Percentiles rank a stretch among this genome's conserved stretches.
Conservation (phyloP, 164 flowering plant genomes). For the Stephania japonica region DNA sequence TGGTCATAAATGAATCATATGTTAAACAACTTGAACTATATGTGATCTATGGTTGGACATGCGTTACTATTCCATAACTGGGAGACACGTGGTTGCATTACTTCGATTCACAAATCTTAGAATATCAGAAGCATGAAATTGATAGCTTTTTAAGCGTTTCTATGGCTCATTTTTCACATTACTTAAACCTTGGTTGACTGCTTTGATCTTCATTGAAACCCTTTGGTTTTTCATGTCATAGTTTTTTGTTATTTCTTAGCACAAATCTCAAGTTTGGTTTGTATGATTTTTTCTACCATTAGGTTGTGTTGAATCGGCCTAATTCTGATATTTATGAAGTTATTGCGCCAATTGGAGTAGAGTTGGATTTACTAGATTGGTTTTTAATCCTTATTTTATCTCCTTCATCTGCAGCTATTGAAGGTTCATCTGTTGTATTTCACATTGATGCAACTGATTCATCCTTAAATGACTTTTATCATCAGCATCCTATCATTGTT, state of each 20-base stretch:
- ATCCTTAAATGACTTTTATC: conserved; percentile 31
- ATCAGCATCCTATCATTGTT: conserved; percentile 50
- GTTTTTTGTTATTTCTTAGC: neutral
- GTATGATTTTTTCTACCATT: neutral
- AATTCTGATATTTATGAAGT: neutral
- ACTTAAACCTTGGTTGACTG: neutral
- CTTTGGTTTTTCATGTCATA: neutral
- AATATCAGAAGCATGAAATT: neutral
- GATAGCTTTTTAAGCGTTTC: neutral
- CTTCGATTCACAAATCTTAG: neutral
- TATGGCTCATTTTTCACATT: no score
- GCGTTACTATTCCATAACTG: neutral
- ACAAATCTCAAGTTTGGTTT: neutral
- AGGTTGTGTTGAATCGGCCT: neutral
- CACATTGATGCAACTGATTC: conserved; percentile 35
- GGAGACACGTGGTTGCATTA: neutral
- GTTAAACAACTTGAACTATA: neutral
- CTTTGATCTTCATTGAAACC: neutral
- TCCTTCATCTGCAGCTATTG: conserved; percentile 47
- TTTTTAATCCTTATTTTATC: conserved; percentile 1
- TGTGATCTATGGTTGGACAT: neutral
- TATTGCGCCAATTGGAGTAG: neutral
- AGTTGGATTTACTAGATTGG: neutral
- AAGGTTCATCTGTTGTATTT: conserved; percentile 71
- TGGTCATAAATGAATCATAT: no score